Percentiles rank a stretch among this genome's conserved stretches.
phyloP scores from a whole-genome alignment of 306 rosid genomes.

The Prunus mongolica region DNA sequence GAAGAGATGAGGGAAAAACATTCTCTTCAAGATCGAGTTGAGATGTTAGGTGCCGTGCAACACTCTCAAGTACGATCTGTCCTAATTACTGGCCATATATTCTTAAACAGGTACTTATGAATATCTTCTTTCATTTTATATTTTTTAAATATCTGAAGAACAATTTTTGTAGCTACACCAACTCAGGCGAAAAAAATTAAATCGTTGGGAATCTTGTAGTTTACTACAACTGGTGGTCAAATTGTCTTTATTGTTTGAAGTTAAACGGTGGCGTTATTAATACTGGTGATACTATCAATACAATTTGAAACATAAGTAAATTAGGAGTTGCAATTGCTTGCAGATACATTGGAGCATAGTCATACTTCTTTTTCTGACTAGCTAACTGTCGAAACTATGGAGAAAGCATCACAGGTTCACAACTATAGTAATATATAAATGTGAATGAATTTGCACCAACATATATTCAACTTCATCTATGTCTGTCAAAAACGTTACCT shows the following conservation, averaged over 20 bases:
- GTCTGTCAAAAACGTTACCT: neutral
- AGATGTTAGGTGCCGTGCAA: constrained; percentile 90
- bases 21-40: constrained; percentile 91
- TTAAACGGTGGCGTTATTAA: neutral
- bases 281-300: neutral
- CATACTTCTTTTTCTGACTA: neutral
- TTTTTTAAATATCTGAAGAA: neutral
- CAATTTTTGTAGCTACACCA: neutral
- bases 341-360: neutral
- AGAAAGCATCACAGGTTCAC: neutral
- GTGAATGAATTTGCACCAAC: neutral
- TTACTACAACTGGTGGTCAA: neutral
- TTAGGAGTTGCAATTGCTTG: neutral
- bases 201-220: neutral
- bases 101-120: constrained; percentile 67
- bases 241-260: neutral
- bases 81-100: constrained; percentile 78
- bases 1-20: constrained; percentile 97
- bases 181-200: neutral
- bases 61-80: constrained; percentile 78
- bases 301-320: neutral
- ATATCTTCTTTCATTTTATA: neutral
- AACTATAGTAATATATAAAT: neutral
- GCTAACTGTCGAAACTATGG: neutral
- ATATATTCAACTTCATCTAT: neutral